Evolutionary conservation across 768 basidiomycete genomes (phyloP).

Genomic region (Crassisporium funariophilum): DNA sequence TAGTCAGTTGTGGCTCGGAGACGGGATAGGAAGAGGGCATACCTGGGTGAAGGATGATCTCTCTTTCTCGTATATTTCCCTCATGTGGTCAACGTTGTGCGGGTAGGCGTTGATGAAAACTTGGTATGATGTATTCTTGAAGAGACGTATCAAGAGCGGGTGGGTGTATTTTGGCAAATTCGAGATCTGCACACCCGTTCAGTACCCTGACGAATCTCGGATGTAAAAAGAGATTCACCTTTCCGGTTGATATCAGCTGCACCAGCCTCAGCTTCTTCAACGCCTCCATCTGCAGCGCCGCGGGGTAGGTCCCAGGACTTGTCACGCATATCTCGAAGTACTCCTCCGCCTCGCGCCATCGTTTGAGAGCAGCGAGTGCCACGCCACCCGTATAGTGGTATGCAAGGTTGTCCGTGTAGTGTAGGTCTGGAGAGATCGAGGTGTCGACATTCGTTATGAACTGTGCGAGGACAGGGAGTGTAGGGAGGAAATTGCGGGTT

Average conservation of each 20-base stretch:
- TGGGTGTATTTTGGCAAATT: constrained; percentile 78
- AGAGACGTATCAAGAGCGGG: constrained; percentile 51
- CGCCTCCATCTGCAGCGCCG: constrained; percentile 82
- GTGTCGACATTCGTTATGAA: constrained; percentile 71
- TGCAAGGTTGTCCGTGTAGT: constrained; percentile 77
- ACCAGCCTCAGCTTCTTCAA: constrained; percentile 81
- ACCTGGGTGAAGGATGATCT: constrained; percentile 53
- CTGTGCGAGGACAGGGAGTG: constrained; percentile 60
- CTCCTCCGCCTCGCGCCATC: constrained; percentile 71
- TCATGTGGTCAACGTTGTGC: constrained; percentile 46
- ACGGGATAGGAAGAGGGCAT: constrained; percentile 16
- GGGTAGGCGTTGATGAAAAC: constrained; percentile 70
- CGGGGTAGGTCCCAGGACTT: constrained; percentile 56
- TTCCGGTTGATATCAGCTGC: constrained; percentile 77
- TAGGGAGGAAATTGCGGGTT: constrained; percentile 52
- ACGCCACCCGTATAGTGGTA: constrained; percentile 86
- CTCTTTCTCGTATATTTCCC: constrained; percentile 56
- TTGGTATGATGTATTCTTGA: constrained; percentile 71
- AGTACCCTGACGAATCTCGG: background rate
- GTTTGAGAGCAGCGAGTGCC: constrained; percentile 62
- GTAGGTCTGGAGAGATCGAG: constrained; percentile 49
- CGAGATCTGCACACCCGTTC: constrained; percentile 35
- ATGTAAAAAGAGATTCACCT: constrained; percentile 42
- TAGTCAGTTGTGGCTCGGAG: background rate
- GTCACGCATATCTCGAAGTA: constrained; percentile 80